phyloP scores from a whole-genome alignment of 2,329 filamentous ascomycete species.

The Ascochyta clinopodiicola region DNA sequence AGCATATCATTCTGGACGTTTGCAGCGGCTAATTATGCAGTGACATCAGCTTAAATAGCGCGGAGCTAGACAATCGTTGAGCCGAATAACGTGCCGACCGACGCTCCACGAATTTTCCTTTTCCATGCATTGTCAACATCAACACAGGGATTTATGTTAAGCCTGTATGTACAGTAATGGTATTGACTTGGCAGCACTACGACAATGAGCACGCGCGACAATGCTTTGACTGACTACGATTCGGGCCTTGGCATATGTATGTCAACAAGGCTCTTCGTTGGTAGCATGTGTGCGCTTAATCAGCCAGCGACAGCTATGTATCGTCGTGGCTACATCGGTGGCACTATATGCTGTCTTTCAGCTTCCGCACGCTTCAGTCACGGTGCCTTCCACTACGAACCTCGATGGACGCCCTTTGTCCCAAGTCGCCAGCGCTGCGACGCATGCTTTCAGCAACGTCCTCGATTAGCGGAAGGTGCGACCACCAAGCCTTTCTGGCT shows the following conservation, averaged over 20 bases:
- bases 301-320: conserved; percentile 18
- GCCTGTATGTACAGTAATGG: too few species aligned
- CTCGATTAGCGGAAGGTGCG: not conserved
- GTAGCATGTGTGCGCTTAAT: conserved; percentile 15
- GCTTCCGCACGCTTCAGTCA: conserved; percentile 8
- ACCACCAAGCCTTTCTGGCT: not conserved
- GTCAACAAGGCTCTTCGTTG: not conserved
- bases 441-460: conserved; percentile 17
- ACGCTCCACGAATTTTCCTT: too few species aligned
- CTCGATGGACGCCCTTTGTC: conserved; percentile 7
- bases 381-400: conserved; percentile 11
- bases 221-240: too few species aligned
- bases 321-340: conserved; percentile 11
- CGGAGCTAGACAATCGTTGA: too few species aligned
- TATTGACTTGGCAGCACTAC: too few species aligned
- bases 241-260: not conserved
- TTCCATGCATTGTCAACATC: too few species aligned
- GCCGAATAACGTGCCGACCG: too few species aligned
- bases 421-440: conserved; percentile 20
- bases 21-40: too few species aligned
- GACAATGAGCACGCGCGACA: too few species aligned
- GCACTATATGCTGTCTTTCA: conserved; percentile 9
- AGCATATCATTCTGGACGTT: too few species aligned
- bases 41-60: too few species aligned
- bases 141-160: too few species aligned